Base-by-base conservation (phyloP, 1,284 basidiomycete genomes). In the Mycena citricolor region DNA sequence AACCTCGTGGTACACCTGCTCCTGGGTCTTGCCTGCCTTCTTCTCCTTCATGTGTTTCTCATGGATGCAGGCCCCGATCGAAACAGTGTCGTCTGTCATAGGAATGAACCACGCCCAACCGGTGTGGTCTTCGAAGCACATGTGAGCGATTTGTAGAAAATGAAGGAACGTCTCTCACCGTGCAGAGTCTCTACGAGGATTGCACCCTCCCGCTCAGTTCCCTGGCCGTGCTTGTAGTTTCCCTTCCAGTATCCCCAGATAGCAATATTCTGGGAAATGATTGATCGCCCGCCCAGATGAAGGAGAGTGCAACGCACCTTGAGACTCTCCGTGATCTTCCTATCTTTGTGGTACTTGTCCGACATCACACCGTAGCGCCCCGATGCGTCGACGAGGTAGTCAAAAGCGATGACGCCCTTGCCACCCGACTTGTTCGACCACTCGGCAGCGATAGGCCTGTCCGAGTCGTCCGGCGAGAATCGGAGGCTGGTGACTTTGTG, bases 231-330 rank as follows among this genome's bases (percentile, higher is more conserved):
- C 16, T 51, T 54, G 4, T 54, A 60, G 4, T 60, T 56, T n/a
- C 63, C 67, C 12, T 52, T 65, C 75, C 76, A 79, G 56, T 78
- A 79, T 1, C 68, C 73, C 73, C 73, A 79, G 31, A 56, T 61
- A 0, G 76, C 76, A 32, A 77, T 56, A 37, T 77, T 79, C n/a
- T n/a, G n/a, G n/a, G n/a, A n/a, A n/a, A n/a, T n/a, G n/a, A n/a
- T n/a, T n/a, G n/a, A n/a, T n/a, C n/a, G n/a, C n/a, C n/a, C n/a
- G n/a, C n/a, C n/a, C n/a, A n/a, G n/a, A n/a, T n/a, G n/a, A n/a
- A n/a, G n/a, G n/a, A n/a, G n/a, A n/a, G n/a, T n/a, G n/a, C n/a
- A n/a, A n/a, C 40, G 58, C 54, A 24, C n/a, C 41, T 64, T 61
- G 29, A 78, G 56, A 12, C 57, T 63, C 33, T 70, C 56, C 42